These are phyloP conservation scores for Thraustochytrium sp. DNA, from an alignment of 352 stramenopile genomes.

Conservation along the genomic window DNA sequence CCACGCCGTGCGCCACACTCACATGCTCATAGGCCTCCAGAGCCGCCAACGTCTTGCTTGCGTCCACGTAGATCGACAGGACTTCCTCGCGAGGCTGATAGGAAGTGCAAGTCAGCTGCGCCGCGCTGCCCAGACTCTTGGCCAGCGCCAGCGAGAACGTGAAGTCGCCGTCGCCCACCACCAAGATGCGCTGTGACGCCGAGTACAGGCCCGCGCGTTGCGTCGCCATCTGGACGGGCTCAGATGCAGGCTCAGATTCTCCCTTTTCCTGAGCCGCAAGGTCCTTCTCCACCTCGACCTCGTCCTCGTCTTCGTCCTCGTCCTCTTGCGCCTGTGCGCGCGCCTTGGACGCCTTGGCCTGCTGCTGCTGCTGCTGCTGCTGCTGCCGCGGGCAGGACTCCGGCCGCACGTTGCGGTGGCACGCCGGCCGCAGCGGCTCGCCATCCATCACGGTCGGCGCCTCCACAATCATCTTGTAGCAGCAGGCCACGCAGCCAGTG, in stretches of 20 bases:
- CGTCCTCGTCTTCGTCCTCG: slow-evolving; percentile 13
- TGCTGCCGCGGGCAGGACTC: background rate
- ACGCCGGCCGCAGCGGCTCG: slow-evolving; percentile 63
- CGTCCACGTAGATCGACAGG: slow-evolving; percentile 78
- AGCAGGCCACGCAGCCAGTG: slow-evolving; percentile 67
- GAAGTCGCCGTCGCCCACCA: slow-evolving; percentile 91
- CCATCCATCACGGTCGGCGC: slow-evolving; percentile 40
- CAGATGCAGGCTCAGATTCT: too few species aligned
- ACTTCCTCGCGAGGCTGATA: slow-evolving; percentile 80
- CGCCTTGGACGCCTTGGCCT: slow-evolving; percentile 50
- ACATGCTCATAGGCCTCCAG: slow-evolving; percentile 60
- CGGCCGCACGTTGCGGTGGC: slow-evolving; percentile 64
- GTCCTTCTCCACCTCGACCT: slow-evolving; percentile 33
- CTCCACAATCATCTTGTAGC: slow-evolving; percentile 74
- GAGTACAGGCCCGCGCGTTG: slow-evolving; percentile 23
- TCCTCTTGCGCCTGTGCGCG: background rate
- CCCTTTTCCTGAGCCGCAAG: too few species aligned
- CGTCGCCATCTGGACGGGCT: too few species aligned
- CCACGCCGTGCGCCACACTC: slow-evolving; percentile 72
- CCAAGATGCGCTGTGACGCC: slow-evolving; percentile 64
- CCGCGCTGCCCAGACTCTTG: slow-evolving; percentile 55
- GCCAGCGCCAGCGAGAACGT: slow-evolving; percentile 85
- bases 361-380: background rate
- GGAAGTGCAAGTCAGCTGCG: slow-evolving; percentile 74
- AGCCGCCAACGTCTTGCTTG: slow-evolving; percentile 66